Conservation (phyloP, 306 rosid species). For the Medicago ruthenica region DNA sequence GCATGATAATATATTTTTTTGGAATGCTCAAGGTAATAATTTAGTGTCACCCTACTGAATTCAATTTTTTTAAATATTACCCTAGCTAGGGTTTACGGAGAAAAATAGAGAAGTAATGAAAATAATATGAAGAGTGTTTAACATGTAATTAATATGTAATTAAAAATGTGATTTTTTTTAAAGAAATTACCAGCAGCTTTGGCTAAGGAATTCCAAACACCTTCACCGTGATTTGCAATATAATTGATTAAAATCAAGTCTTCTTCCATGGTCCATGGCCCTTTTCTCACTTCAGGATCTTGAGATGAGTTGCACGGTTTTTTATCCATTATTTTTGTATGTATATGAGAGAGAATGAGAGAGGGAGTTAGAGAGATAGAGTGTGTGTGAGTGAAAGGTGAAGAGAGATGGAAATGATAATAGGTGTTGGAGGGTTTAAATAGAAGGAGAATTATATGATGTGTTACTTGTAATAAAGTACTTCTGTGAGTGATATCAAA, state of each 20-base stretch:
- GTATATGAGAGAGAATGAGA: conserved; percentile 27
- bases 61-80: background rate
- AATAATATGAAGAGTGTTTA: background rate
- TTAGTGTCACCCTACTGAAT: too few species aligned
- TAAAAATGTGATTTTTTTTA: background rate
- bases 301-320: conserved; percentile 64
- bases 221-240: conserved; percentile 98
- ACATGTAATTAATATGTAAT: background rate
- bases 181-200: conserved; percentile 80
- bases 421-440: conserved; percentile 68
- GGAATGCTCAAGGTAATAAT: too few species aligned
- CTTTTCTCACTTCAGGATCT: conserved; percentile 93
- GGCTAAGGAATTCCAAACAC: conserved; percentile 96
- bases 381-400: conserved; percentile 14
- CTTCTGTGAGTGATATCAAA: conserved; percentile 26
- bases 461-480: conserved; percentile 40
- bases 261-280: conserved; percentile 99
- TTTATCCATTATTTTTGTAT: conserved; percentile 59
- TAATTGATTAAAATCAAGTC: conserved; percentile 90
- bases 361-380: background rate
- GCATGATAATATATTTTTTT: too few species aligned
- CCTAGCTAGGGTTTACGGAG: conserved; percentile 43
- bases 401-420: conserved; percentile 51
- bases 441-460: conserved; percentile 49
- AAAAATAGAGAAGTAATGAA: background rate